Evolutionary conservation across 2,329 filamentous ascomycete genomes (phyloP).

Genomic region (Phialophora tarda): DNA sequence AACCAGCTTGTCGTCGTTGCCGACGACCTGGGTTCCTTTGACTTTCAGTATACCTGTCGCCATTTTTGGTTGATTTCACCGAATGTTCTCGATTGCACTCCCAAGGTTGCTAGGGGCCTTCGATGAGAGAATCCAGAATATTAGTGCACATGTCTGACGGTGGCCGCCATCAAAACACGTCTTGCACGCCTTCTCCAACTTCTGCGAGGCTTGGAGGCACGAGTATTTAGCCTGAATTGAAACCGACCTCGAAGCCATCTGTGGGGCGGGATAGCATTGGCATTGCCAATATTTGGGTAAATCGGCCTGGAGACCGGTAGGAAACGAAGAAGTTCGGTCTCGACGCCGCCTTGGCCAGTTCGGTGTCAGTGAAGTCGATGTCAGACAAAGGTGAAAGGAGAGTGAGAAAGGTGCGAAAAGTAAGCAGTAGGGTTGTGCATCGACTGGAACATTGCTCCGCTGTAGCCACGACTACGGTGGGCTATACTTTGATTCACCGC

Average conservation of each 20-base stretch:
- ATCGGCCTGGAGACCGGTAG: not conserved
- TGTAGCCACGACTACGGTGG: constrained; percentile 8
- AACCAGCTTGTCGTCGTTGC: constrained; percentile 52
- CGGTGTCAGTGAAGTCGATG: not conserved
- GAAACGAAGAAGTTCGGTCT: not conserved
- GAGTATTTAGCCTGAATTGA: constrained; percentile 10
- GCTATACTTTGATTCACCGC: not conserved
- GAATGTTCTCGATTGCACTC: not conserved
- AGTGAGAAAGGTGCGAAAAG: not conserved
- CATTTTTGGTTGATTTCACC: constrained; percentile 18
- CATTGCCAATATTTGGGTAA: constrained; percentile 2
- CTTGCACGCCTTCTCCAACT: constrained; percentile 7
- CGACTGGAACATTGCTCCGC: not conserved
- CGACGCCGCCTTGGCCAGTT: not conserved
- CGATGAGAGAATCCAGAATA: not conserved
- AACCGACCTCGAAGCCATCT: not conserved
- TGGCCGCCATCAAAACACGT: not conserved
- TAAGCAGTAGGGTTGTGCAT: not conserved
- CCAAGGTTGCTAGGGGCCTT: not conserved
- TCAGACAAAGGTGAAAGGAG: not conserved
- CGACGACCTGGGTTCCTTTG: constrained; percentile 53
- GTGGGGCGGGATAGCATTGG: not conserved
- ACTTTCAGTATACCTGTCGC: constrained; percentile 48
- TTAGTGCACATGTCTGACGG: not conserved
- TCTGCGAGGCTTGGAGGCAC: constrained; percentile 1